phyloP scores from a whole-genome alignment of 371 early-diverging fungal species.

The Phascolomyces articulosus region DNA sequence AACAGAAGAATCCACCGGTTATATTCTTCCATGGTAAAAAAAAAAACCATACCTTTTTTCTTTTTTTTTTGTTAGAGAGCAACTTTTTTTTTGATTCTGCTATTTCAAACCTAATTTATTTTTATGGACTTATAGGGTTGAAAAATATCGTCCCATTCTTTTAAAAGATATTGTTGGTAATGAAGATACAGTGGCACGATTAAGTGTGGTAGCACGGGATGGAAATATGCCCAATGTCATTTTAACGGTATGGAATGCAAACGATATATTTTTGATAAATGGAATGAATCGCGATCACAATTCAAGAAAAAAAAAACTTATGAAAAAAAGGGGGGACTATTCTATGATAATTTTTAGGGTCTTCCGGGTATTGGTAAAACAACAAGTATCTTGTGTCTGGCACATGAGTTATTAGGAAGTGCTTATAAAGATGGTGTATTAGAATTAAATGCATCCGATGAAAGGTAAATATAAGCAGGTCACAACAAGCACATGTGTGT shows the following conservation, averaged over 20 bases:
- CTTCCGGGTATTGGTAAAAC: constrained; percentile 99
- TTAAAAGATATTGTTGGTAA: constrained; percentile 97
- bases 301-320: too few relatives aligned
- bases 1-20: constrained; percentile 10
- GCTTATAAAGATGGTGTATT: constrained; percentile 88
- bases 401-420: constrained; percentile 83
- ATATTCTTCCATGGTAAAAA: constrained; percentile 18
- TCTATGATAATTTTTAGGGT: constrained; percentile 56
- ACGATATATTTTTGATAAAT: background rate
- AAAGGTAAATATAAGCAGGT: too few relatives aligned
- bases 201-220: constrained; percentile 83
- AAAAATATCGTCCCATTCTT: constrained; percentile 93
- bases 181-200: constrained; percentile 87
- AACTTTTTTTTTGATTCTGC: background rate
- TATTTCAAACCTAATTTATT: background rate
- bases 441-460: constrained; percentile 99
- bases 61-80: too few relatives aligned
- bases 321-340: too few relatives aligned
- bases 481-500: too few relatives aligned
- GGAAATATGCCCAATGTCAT: constrained; percentile 98
- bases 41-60: too few relatives aligned
- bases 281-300: too few relatives aligned
- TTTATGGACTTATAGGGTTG: constrained; percentile 82
- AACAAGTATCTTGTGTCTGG: constrained; percentile 93
- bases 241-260: constrained; percentile 68